phyloP scores from a whole-genome alignment of 768 basidiomycete species.

The Boletus pseudopeckii region DNA sequence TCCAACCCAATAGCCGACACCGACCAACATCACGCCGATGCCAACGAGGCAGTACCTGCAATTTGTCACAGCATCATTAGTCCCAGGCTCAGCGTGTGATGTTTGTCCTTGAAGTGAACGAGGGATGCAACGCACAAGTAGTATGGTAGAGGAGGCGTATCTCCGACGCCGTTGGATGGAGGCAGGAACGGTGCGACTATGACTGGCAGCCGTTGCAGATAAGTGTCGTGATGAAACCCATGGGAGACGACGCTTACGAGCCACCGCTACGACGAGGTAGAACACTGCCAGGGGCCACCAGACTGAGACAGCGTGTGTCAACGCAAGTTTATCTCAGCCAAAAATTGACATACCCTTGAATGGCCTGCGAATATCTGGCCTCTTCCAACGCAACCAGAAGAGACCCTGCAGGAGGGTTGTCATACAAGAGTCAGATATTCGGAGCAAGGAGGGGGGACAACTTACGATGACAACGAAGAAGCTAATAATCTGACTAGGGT shows the following conservation, averaged over 20 bases:
- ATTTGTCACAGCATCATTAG: neutral
- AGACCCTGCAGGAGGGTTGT: conserved; percentile 38
- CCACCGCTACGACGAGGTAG: conserved; percentile 48
- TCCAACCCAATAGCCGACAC: conserved; percentile 51
- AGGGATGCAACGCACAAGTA: conserved; percentile 37
- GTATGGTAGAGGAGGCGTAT: conserved; percentile 59
- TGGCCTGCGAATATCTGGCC: conserved; percentile 45
- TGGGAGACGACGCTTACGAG: conserved; percentile 37
- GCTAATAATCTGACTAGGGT: conserved; percentile 52
- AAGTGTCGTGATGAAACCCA: conserved; percentile 6
- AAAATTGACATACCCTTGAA: conserved; percentile 43
- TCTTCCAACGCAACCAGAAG: conserved; percentile 53
- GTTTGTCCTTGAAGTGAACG: conserved; percentile 27
- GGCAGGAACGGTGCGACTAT: conserved; percentile 53
- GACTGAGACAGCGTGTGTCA: conserved; percentile 29
- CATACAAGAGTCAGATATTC: conserved; percentile 20
- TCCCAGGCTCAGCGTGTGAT: conserved; percentile 27
- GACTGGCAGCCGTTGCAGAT: conserved; percentile 31
- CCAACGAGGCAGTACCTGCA: conserved; percentile 52
- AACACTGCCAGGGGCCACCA: conserved; percentile 56
- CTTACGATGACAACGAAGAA: conserved; percentile 51
- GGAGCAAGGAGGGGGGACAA: conserved; percentile 11
- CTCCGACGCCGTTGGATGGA: conserved; percentile 52
- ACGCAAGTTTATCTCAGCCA: neutral
- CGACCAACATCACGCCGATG: conserved; percentile 44